Percentiles rank a stretch among this genome's conserved stretches.
phyloP scores from a whole-genome alignment of 2,329 filamentous ascomycete genomes.

The Hortaea werneckii region DNA sequence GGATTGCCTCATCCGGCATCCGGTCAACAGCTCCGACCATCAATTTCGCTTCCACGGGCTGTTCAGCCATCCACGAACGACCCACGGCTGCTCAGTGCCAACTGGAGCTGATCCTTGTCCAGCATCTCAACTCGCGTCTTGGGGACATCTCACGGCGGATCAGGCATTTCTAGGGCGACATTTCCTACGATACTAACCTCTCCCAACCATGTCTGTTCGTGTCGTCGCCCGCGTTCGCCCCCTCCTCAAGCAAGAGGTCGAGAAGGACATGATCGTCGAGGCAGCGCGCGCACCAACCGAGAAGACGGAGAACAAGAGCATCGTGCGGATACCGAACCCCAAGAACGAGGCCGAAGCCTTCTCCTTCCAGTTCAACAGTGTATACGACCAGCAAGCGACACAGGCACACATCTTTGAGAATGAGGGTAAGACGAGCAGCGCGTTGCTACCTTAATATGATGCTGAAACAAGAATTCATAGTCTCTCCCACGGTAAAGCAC shows the following conservation, averaged over 20 bases:
- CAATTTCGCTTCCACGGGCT: too few species aligned
- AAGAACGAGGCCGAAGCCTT: slow-evolving; percentile 88
- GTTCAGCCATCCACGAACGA: too few species aligned
- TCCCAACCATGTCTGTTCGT: slow-evolving; percentile 48
- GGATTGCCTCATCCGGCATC: too few species aligned
- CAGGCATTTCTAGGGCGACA: too few species aligned
- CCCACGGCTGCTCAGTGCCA: too few species aligned
- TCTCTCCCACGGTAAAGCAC: slow-evolving; percentile 80
- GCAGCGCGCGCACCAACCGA: slow-evolving; percentile 48
- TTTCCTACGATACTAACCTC: background rate
- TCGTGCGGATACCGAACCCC: slow-evolving; percentile 85
- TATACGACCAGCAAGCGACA: slow-evolving; percentile 69
- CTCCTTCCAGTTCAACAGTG: slow-evolving; percentile 87
- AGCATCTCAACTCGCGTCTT: background rate
- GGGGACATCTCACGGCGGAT: too few species aligned
- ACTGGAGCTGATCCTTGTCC: too few species aligned
- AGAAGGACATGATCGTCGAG: slow-evolving; percentile 76
- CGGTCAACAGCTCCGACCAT: too few species aligned
- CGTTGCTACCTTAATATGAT: too few species aligned
- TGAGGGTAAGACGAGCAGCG: slow-evolving; percentile 53
- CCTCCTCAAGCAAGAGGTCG: slow-evolving; percentile 68
- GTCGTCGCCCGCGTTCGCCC: slow-evolving; percentile 88
- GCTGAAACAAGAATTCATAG: slow-evolving; percentile 37
- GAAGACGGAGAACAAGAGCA: slow-evolving; percentile 32
- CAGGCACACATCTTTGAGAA: slow-evolving; percentile 83